Conservation (phyloP, 495 filamentous ascomycete genomes). For the Platismatia glauca region DNA sequence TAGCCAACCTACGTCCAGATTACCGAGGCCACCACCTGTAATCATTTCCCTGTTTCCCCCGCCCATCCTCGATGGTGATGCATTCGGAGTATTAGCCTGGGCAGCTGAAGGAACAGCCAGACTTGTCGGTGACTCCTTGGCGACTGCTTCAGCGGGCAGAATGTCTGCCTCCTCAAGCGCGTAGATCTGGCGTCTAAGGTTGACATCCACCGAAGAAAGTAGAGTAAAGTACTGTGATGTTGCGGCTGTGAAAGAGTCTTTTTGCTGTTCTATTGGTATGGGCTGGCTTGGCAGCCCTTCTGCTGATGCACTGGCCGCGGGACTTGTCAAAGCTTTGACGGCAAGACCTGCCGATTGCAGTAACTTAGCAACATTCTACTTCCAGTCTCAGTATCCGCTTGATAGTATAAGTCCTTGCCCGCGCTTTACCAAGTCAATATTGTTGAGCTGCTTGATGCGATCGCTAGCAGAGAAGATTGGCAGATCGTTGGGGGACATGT, state of each 20-base stretch:
- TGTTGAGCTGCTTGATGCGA: slow-evolving; percentile 67
- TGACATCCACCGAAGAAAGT: slow-evolving; percentile 59
- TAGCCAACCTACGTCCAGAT: slow-evolving; percentile 72
- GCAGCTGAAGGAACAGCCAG: slow-evolving; percentile 25
- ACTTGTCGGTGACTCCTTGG: slow-evolving; percentile 19
- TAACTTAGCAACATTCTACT: slow-evolving; percentile 48
- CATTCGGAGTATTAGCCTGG: slow-evolving; percentile 21
- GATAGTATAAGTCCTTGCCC: slow-evolving; percentile 1
- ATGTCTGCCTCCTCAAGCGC: slow-evolving; percentile 71
- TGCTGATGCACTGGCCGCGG: slow-evolving; percentile 14
- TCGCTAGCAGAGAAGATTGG: slow-evolving; percentile 50
- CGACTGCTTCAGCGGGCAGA: slow-evolving; percentile 40
- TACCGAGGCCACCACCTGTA: slow-evolving; percentile 48
- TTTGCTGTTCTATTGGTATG: slow-evolving; percentile 34
- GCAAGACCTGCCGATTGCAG: slow-evolving; percentile 60
- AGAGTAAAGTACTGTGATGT: slow-evolving; percentile 61
- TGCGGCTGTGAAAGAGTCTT: slow-evolving; percentile 50
- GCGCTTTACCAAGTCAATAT: slow-evolving; percentile 60
- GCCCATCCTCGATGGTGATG: slow-evolving; percentile 26
- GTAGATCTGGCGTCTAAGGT: slow-evolving; percentile 67
- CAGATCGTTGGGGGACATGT: background rate
- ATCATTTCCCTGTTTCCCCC: slow-evolving; percentile 26
- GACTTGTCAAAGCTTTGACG: slow-evolving; percentile 57
- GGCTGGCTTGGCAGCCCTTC: slow-evolving; percentile 24
- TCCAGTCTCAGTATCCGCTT: background rate